Percentiles rank a stretch among this genome's conserved stretches.
Evolutionary conservation across 2,329 filamentous ascomycete genomes (phyloP).

Genomic region (Pseudopithomyces chartarum): DNA sequence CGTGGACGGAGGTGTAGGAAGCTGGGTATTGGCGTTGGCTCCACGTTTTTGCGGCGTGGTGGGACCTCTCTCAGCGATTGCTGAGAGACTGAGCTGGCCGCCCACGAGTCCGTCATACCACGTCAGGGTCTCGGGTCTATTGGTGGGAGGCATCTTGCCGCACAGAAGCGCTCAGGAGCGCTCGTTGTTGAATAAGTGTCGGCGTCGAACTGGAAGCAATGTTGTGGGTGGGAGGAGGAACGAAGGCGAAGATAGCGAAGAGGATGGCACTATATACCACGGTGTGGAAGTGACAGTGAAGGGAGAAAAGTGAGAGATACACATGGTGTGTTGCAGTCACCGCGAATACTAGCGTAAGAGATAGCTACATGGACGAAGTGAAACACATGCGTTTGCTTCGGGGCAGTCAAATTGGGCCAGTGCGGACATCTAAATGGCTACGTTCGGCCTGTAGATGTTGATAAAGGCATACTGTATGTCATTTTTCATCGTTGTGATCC

Average conservation of each 20-base stretch:
- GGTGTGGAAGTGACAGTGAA: neutral
- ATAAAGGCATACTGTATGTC: neutral
- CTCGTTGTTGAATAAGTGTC: neutral
- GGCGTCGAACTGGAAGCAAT: neutral
- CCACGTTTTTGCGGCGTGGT: neutral
- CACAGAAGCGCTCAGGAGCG: neutral
- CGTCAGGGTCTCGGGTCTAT: slow-evolving; percentile 18
- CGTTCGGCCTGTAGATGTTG: neutral
- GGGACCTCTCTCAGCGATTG: neutral
- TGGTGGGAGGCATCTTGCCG: slow-evolving; percentile 6
- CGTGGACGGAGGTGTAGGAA: slow-evolving; percentile 29
- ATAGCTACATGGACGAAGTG: slow-evolving; percentile 7
- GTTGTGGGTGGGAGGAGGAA: too few species aligned
- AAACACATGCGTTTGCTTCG: slow-evolving; percentile 4
- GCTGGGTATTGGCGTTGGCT: neutral
- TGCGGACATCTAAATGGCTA: neutral
- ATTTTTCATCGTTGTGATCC: too few species aligned
- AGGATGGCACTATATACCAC: too few species aligned
- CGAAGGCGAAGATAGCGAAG: too few species aligned
- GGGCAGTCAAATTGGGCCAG: neutral
- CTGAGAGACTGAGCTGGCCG: neutral
- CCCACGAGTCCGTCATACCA: neutral
- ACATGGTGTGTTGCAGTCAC: slow-evolving; percentile 4
- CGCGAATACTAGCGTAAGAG: neutral
- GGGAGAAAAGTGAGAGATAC: neutral